Evolutionary conservation across 2,329 filamentous ascomycete species (phyloP).

Genomic region (Talaromyces verruculosus): DNA sequence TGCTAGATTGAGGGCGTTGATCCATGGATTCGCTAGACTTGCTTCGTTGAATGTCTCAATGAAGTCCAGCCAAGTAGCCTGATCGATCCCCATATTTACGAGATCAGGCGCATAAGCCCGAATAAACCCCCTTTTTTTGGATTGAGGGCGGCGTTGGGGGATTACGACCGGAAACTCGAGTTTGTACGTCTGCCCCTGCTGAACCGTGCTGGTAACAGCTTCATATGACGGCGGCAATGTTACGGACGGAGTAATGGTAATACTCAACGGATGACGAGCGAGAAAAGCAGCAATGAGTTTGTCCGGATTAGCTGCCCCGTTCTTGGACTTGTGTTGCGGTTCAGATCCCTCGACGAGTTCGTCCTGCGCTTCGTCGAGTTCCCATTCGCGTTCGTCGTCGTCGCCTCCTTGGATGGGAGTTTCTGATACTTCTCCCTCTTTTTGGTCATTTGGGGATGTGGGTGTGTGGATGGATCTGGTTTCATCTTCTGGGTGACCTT

Average conservation of each 20-base stretch:
- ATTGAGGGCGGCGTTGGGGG: slow-evolving; percentile 40
- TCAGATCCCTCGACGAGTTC: slow-evolving; percentile 9
- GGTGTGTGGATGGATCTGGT: background rate
- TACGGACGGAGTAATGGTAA: background rate
- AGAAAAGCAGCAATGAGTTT: slow-evolving; percentile 22
- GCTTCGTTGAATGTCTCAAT: slow-evolving; percentile 31
- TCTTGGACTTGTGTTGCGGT: slow-evolving; percentile 18
- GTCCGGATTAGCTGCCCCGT: slow-evolving; percentile 17
- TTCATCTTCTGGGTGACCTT: background rate
- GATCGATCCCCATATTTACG: slow-evolving; percentile 35
- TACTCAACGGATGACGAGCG: slow-evolving; percentile 13
- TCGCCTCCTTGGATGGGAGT: background rate
- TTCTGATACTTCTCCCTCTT: background rate
- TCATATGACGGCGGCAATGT: background rate
- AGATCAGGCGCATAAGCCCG: slow-evolving; percentile 43
- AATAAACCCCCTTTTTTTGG: slow-evolving; percentile 41
- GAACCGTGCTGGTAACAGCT: background rate
- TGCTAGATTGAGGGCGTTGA: slow-evolving; percentile 20
- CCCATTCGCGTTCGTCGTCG: slow-evolving; percentile 20
- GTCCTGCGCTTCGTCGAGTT: slow-evolving; percentile 22
- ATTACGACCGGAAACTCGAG: slow-evolving; percentile 36
- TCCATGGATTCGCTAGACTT: slow-evolving; percentile 18
- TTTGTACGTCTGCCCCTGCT: background rate
- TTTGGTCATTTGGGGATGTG: background rate
- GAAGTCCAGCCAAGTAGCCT: slow-evolving; percentile 41